Evolutionary conservation across 495 filamentous ascomycete genomes (phyloP).

Genomic region (Penicillium lividum): DNA sequence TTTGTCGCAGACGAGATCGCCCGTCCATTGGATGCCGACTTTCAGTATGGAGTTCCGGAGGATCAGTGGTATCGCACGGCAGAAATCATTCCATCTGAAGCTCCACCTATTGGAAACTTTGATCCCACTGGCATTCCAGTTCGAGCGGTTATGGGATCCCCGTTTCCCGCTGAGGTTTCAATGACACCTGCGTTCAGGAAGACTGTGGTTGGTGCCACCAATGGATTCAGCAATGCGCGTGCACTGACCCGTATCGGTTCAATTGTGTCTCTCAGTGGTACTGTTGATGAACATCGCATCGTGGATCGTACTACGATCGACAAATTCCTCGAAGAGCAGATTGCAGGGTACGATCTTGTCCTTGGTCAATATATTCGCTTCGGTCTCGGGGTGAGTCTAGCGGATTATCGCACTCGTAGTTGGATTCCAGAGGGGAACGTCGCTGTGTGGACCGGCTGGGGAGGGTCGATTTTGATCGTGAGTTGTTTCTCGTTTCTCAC

Average conservation of each 20-base stretch:
- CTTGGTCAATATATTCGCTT: conserved; percentile 26
- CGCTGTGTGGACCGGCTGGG: conserved; percentile 47
- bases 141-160: conserved; percentile 18
- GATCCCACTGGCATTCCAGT: conserved; percentile 18
- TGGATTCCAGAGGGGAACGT: conserved; percentile 35
- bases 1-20: conserved; percentile 46
- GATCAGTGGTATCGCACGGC: conserved; percentile 34
- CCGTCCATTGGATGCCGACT: conserved; percentile 40
- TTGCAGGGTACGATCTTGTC: conserved; percentile 36
- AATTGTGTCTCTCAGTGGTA: conserved; percentile 32
- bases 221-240: conserved; percentile 40
- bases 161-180: not conserved
- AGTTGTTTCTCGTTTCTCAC: too few relatives aligned
- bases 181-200: conserved; percentile 25
- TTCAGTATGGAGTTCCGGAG: conserved; percentile 36
- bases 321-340: conserved; percentile 40
- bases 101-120: not conserved
- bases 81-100: conserved; percentile 23
- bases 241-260: conserved; percentile 32
- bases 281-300: conserved; percentile 31
- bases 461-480: conserved; percentile 38
- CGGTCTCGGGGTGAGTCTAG: conserved; percentile 40
- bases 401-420: conserved; percentile 12
- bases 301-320: conserved; percentile 35
- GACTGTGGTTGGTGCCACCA: conserved; percentile 28